Conservation (phyloP, 1,139 yeast genomes). For the Yamadazyma taylorii region DNA sequence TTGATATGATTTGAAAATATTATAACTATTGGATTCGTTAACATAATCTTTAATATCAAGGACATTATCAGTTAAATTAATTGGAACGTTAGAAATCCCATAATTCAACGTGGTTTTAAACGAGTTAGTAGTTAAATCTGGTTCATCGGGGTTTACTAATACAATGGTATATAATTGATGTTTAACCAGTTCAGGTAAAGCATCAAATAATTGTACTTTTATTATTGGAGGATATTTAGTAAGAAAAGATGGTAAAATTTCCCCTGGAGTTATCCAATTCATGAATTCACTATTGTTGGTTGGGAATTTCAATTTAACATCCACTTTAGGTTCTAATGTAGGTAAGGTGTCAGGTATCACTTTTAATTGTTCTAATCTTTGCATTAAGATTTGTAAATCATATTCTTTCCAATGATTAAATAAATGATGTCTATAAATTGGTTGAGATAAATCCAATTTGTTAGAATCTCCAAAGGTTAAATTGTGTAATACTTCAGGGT, state of each 20-base stretch:
- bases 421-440: conserved; percentile 74
- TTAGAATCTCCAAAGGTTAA: conserved; percentile 40
- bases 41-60: conserved; percentile 51
- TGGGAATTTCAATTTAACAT: conserved; percentile 73
- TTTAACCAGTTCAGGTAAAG: conserved; percentile 24
- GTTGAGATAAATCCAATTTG: conserved; percentile 64
- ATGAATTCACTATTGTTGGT: conserved; percentile 49
- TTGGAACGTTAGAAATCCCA: conserved; percentile 70
- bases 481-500: conserved; percentile 84
- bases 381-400: conserved; percentile 74
- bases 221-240: conserved; percentile 75
- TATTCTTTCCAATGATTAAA: conserved; percentile 70
- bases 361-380: conserved; percentile 80
- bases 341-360: conserved; percentile 95
- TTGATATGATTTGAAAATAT: conserved; percentile 55
- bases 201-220: conserved; percentile 71
- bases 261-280: conserved; percentile 80
- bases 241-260: conserved; percentile 66
- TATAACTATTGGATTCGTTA: conserved; percentile 34
- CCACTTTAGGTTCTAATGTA: conserved; percentile 79
- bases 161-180: conserved; percentile 64
- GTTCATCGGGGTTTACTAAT: conserved; percentile 89
- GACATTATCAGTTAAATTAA: conserved; percentile 58
- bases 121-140: conserved; percentile 69
- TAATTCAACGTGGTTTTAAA: conserved; percentile 75